Percentiles rank a stretch among this genome's conserved stretches.
Conservation (phyloP, 2,329 filamentous ascomycete genomes). For the Tolypocladium capitatum region DNA sequence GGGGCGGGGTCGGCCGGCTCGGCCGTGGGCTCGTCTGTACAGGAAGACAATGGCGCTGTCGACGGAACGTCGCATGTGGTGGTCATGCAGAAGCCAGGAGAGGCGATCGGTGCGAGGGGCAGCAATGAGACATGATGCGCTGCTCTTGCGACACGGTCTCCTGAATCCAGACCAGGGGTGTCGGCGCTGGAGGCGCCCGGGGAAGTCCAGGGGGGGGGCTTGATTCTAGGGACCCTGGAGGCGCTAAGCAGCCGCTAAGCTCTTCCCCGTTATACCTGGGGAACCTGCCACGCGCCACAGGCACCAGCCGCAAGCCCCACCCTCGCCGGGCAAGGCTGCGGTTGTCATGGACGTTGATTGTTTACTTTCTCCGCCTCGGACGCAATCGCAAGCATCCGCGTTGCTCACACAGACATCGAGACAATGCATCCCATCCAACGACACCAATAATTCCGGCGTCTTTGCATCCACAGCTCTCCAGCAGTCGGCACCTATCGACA, state of each 20-base stretch:
- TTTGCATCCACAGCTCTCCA: not conserved
- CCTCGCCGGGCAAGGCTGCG: constrained; percentile 9
- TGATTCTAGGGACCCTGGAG: too few species aligned
- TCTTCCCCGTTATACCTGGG: too few species aligned
- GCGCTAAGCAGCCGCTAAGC: not conserved
- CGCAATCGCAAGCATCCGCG: not conserved
- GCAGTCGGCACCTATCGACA: not conserved
- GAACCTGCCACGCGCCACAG: too few species aligned
- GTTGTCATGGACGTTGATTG: constrained; percentile 14
- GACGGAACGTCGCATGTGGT: not conserved
- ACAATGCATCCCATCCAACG: not conserved
- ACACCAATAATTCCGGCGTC: not conserved
- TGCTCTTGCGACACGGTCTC: constrained; percentile 4
- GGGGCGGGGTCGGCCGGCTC: not conserved
- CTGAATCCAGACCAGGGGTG: not conserved
- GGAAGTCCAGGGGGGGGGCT: too few species aligned
- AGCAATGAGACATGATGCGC: constrained; percentile 27
- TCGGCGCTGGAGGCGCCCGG: too few species aligned
- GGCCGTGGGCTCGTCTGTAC: not conserved
- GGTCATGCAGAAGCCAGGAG: not conserved
- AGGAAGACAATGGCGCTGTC: not conserved
- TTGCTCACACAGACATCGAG: not conserved
- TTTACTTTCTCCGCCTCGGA: constrained; percentile 10
- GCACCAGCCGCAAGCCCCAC: constrained; percentile 7
- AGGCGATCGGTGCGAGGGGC: constrained; percentile 4